Conservation (phyloP, 108 stramenopile genomes). For the Cyclotella baltica region DNA sequence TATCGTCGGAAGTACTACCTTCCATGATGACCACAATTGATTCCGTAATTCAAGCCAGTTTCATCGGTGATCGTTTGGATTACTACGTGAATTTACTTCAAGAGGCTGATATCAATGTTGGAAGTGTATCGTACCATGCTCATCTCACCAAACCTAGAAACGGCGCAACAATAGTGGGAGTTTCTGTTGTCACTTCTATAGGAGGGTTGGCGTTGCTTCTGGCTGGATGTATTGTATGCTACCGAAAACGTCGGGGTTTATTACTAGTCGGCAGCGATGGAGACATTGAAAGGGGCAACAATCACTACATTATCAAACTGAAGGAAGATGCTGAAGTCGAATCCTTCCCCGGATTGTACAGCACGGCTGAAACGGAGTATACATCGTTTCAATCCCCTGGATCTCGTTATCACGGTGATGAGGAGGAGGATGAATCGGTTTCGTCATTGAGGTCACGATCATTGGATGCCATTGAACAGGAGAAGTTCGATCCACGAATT, state of each 20-base stretch:
- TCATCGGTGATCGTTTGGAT: conserved; percentile 23
- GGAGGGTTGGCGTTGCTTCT: conserved; percentile 28
- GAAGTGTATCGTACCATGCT: background rate
- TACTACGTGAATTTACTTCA: conserved; percentile 42
- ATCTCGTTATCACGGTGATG: conserved; percentile 20
- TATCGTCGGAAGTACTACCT: conserved; percentile 1
- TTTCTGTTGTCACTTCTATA: conserved; percentile 14
- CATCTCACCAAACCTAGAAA: background rate
- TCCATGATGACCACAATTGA: conserved; percentile 24
- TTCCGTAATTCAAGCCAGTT: conserved; percentile 18
- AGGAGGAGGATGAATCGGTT: conserved; percentile 11
- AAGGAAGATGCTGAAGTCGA: conserved; percentile 37
- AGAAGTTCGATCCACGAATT: conserved; percentile 6
- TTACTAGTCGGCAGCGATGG: conserved; percentile 13
- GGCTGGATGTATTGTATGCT: background rate
- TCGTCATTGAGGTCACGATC: conserved; percentile 8
- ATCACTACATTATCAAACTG: conserved; percentile 9
- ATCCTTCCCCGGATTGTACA: conserved; percentile 19
- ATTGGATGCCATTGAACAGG: conserved; percentile 22
- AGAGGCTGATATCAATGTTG: conserved; percentile 27
- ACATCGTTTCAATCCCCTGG: conserved; percentile 1
- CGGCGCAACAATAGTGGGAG: conserved; percentile 8
- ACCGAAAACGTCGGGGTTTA: background rate
- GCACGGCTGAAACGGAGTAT: conserved; percentile 1
- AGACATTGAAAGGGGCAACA: conserved; percentile 23